These are phyloP conservation scores for Botrytis squamosa DNA, from an alignment of 2,329 filamentous ascomycete genomes.

Conservation along the genomic window DNA sequence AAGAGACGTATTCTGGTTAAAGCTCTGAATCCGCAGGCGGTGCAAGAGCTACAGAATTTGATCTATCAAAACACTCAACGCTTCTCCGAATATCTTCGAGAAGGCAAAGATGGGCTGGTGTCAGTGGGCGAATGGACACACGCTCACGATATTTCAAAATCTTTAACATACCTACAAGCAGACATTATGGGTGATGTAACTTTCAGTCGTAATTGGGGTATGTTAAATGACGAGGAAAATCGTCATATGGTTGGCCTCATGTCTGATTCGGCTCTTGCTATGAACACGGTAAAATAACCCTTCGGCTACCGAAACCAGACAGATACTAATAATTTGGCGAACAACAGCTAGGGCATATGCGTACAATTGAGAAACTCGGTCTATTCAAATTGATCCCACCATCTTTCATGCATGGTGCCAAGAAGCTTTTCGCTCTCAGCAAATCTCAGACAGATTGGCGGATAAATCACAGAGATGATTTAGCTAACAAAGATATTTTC, in stretches of 20 bases:
- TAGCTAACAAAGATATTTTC: background rate
- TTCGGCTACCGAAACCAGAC: background rate
- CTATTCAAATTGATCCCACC: background rate
- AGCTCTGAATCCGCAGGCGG: background rate
- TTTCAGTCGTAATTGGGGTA: background rate
- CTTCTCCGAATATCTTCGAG: background rate
- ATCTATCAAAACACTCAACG: background rate
- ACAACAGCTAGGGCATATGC: slow-evolving; percentile 6
- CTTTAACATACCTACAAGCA: background rate
- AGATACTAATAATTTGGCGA: background rate
- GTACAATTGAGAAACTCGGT: background rate
- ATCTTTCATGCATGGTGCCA: background rate
- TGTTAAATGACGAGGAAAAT: background rate
- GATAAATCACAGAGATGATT: background rate
- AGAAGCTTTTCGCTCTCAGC: background rate
- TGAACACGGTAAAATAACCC: slow-evolving; percentile 2
- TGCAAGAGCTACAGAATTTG: background rate
- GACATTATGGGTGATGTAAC: slow-evolving; percentile 7
- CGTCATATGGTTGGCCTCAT: background rate
- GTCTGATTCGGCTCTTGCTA: background rate
- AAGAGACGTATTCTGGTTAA: slow-evolving; percentile 2
- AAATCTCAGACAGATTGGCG: slow-evolving; percentile 2
- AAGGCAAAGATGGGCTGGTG: background rate
- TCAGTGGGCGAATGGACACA: background rate
- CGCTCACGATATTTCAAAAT: background rate